These are phyloP conservation scores for Solanum hybrid DNA, from an alignment of 305 asterid species.

Conservation along the genomic window DNA sequence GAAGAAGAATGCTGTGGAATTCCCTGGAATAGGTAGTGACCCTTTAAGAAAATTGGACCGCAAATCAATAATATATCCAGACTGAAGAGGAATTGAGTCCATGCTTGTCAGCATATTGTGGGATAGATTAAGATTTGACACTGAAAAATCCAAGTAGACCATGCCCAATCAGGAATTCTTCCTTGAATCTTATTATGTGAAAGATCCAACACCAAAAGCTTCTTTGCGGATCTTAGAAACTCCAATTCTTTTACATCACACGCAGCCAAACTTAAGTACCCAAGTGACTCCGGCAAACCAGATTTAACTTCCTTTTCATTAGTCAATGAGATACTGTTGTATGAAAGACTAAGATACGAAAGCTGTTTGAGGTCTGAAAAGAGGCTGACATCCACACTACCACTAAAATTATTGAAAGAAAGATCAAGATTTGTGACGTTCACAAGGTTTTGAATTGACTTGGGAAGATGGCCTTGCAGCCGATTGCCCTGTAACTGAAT, in stretches of 20 bases:
- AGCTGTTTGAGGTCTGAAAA: no score
- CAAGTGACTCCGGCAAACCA: fast-evolving
- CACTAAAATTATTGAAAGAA: no score
- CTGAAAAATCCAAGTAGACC: background rate
- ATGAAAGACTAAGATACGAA: no score
- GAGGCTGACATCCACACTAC: no score
- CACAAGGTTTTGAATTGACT: background rate
- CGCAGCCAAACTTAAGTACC: no score
- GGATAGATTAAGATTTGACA: background rate
- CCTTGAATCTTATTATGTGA: background rate
- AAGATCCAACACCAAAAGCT: no score
- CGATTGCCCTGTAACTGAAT: no score
- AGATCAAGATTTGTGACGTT: no score
- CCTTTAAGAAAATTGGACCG: background rate
- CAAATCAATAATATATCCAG: background rate
- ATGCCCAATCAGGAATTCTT: background rate
- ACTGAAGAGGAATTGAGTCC: background rate
- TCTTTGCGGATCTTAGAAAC: background rate
- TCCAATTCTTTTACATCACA: no score
- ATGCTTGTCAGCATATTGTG: background rate
- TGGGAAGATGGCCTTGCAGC: no score
- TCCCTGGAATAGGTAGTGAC: background rate
- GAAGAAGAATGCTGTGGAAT: background rate
- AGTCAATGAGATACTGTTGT: no score
- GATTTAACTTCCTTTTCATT: no score